These are phyloP conservation scores for Microbotryum saponariae DNA, from an alignment of 1,284 basidiomycete genomes.

Conservation along the genomic window DNA sequence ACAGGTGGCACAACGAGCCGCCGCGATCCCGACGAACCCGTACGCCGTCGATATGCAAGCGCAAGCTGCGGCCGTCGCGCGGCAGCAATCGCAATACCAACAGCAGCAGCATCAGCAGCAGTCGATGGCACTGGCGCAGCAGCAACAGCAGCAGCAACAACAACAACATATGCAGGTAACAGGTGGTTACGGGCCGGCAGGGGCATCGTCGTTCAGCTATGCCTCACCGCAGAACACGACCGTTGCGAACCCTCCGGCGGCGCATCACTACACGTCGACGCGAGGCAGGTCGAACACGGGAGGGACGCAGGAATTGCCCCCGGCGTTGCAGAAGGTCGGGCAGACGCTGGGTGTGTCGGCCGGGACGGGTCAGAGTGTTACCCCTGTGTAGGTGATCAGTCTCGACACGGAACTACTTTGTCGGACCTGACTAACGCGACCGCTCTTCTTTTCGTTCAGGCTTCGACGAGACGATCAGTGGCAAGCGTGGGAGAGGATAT, in stretches of 20 bases:
- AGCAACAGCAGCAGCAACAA: constrained; percentile 7
- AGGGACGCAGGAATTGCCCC: constrained; percentile 78
- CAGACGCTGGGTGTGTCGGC: constrained; percentile 32
- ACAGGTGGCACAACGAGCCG: constrained; percentile 34
- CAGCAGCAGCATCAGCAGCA: constrained; percentile 13
- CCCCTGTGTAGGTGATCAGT: constrained; percentile 17
- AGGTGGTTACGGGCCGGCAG: constrained; percentile 13
- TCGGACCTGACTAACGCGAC: background rate
- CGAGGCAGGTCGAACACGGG: constrained; percentile 76
- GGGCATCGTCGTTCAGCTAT: constrained; percentile 12
- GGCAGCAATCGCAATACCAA: constrained; percentile 9
- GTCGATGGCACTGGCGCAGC: background rate
- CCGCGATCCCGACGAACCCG: constrained; percentile 32
- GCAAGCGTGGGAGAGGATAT: constrained; percentile 28
- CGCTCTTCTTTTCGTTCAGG: background rate
- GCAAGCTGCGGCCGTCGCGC: constrained; percentile 25
- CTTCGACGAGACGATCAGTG: constrained; percentile 30
- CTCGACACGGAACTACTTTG: background rate
- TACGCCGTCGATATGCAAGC: constrained; percentile 31
- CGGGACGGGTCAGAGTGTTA: constrained; percentile 25
- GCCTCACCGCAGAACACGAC: constrained; percentile 6
- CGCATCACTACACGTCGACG: constrained; percentile 39
- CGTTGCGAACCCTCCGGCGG: constrained; percentile 32
- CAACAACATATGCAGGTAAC: constrained; percentile 10
- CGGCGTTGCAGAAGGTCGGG: constrained; percentile 55